phyloP scores from a whole-genome alignment of 225 moss, liverwort and hornwort species.

The Physcomitrellopsis africana region DNA sequence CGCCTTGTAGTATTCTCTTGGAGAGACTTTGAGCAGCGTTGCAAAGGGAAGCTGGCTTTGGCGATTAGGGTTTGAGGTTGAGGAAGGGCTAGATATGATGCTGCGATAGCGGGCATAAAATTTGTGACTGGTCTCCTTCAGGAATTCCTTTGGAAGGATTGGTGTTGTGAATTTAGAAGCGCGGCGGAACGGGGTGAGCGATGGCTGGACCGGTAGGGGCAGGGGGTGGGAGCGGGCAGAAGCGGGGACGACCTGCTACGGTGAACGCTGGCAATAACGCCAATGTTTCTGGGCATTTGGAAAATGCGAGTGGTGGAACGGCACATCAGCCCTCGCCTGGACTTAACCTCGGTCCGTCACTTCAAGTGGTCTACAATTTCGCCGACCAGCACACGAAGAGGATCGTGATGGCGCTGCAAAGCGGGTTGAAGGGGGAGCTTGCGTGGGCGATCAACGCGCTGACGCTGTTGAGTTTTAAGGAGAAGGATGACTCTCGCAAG shows the following conservation, averaged over 20 bases:
- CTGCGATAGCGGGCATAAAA: too few species aligned
- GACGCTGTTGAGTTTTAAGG: slow-evolving; percentile 87
- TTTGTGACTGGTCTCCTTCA: too few species aligned
- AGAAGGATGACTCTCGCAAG: slow-evolving; percentile 86
- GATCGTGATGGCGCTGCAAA: slow-evolving; percentile 90
- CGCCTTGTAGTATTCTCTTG: too few species aligned
- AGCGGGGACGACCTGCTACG: slow-evolving; percentile 62
- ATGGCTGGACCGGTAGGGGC: slow-evolving; percentile 82
- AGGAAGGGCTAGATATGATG: too few species aligned
- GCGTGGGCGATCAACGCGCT: slow-evolving; percentile 89
- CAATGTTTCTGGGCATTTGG: slow-evolving; percentile 23
- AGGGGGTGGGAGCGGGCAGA: slow-evolving; percentile 65
- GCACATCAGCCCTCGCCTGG: slow-evolving; percentile 48
- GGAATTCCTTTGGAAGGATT: neutral
- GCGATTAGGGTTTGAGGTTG: too few species aligned
- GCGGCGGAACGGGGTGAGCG: neutral
- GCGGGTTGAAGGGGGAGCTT: slow-evolving; percentile 91
- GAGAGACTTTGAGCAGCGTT: too few species aligned
- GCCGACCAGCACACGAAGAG: slow-evolving; percentile 90
- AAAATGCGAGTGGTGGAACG: slow-evolving; percentile 34
- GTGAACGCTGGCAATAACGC: slow-evolving; percentile 31
- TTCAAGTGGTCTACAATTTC: slow-evolving; percentile 71
- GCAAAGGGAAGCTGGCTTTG: too few species aligned
- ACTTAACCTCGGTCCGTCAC: slow-evolving; percentile 68
- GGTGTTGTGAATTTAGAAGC: neutral